Conservation (phyloP, 139 green algal species). For the Tetradesmus obliquus region DNA sequence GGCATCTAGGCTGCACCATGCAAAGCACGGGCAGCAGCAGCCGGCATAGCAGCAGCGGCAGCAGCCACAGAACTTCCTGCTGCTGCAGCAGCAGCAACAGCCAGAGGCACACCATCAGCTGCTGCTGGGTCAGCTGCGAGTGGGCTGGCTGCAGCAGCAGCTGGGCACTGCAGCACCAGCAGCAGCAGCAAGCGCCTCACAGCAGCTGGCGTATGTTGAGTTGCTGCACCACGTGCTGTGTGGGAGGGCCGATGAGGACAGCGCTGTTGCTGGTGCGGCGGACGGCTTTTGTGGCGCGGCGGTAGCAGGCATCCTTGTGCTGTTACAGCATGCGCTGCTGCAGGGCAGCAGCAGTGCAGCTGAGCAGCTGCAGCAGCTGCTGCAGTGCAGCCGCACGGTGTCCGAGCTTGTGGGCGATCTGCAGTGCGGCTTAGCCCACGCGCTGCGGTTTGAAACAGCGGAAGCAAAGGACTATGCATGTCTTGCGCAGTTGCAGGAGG, state of each 20-base stretch:
- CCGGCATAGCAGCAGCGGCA: not conserved
- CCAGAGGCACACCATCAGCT: not conserved
- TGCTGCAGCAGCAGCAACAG: not conserved
- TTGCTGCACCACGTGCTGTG: not conserved
- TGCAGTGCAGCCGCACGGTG: not conserved
- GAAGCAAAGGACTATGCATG: too few species aligned
- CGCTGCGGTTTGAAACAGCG: too few species aligned
- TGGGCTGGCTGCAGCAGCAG: not conserved
- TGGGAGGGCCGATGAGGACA: too few species aligned
- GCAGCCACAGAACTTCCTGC: not conserved
- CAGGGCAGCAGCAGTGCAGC: not conserved
- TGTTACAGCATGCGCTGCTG: not conserved
- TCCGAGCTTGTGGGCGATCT: not conserved
- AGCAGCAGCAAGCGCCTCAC: not conserved
- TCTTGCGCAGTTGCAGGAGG: not conserved
- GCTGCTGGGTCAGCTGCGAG: not conserved
- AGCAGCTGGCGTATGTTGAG: not conserved
- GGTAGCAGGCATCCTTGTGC: not conserved
- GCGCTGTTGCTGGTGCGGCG: too few species aligned
- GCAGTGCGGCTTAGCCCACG: too few species aligned
- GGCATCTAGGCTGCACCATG: not conserved
- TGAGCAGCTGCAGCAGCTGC: not conserved
- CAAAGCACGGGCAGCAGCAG: not conserved
- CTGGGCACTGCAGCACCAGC: not conserved
- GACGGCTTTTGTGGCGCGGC: not conserved